Base-by-base conservation (phyloP, 2,329 filamentous ascomycete genomes). In the Fusarium sp. region DNA sequence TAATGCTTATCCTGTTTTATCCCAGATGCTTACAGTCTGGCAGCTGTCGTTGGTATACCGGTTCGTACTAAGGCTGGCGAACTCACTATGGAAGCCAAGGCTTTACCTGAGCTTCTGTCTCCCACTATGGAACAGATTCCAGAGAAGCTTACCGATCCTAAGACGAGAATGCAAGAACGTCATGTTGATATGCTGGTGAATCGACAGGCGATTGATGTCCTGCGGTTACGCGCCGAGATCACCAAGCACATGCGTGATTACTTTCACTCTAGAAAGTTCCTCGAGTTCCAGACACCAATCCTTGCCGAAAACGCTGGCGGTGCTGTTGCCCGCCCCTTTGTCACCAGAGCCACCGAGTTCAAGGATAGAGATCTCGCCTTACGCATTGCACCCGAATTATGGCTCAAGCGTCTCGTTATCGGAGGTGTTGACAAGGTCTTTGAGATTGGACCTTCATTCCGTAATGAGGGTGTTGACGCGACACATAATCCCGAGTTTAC, bases 401-500 rank as follows among this genome's bases (percentile, higher is more conserved):
- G 94, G 91, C 88, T 99, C 44, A 99, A 99, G 84, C 89, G 96
- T 12, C 85, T 99, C 48, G 90, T 98, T 2, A 88, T 98, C 20
- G 95, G 95, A 53, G 95, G 95, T 5, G 90, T 98, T 67, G 92
- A 97, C 75, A 90, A 87, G 68, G 90, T 99, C 30, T 99, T 97
- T 77, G 96, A 99, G 81, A 95, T 99, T 71, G 96, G 96, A 1
- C 92, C 93, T 6, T 90, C 91, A 15, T 99, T 99, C 81, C 90
- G 96, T 45, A 99, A 99, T 79, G 96, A 99, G 83, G 93, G 94
- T 80, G 83, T 97, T 38, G 95, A 98, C 80, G 88, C 88, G 33
- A 97, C 94, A 0, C 96, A 99, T 80, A 99, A 99, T 78, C 95
- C 96, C 1, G 96, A 99, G 79, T 99, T 98, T 82, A 96, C 93